These are phyloP conservation scores for Candolleomyces eurysporus DNA, from an alignment of 768 basidiomycete genomes.

Conservation along the genomic window DNA sequence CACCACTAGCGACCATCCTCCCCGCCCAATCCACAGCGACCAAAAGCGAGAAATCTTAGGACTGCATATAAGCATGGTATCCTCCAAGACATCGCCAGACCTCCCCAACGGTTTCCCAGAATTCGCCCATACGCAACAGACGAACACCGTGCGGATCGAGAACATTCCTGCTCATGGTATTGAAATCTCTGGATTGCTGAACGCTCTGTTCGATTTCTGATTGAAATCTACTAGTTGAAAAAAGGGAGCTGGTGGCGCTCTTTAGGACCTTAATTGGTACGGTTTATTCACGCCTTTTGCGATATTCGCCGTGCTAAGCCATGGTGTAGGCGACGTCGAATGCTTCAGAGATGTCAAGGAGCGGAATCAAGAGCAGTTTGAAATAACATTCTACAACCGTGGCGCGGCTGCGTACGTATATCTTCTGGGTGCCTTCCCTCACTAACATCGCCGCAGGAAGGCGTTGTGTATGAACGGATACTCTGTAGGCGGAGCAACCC, in stretches of 20 bases:
- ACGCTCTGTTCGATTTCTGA: background rate
- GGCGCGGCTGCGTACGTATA: conserved; percentile 52
- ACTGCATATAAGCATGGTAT: background rate
- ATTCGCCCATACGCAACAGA: conserved; percentile 22
- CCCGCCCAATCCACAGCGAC: background rate
- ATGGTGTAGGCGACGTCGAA: conserved; percentile 47
- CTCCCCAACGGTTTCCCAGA: conserved; percentile 21
- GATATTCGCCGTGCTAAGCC: background rate
- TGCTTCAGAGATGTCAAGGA: conserved; percentile 42
- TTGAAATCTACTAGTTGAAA: conserved; percentile 13
- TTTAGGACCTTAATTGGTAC: conserved; percentile 59
- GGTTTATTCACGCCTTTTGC: background rate
- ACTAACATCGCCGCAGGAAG: conserved; percentile 41
- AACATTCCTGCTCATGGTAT: conserved; percentile 43
- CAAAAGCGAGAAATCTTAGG: background rate
- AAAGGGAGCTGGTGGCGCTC: conserved; percentile 50
- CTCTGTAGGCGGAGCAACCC: conserved; percentile 47
- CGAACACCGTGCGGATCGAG: conserved; percentile 48
- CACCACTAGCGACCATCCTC: background rate
- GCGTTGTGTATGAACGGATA: conserved; percentile 68
- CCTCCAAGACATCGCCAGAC: conserved; percentile 7
- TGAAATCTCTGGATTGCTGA: background rate
- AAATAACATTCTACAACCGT: conserved; percentile 51
- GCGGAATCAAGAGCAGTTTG: conserved; percentile 37
- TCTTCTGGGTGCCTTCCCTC: background rate